Percentiles rank a stretch among this genome's conserved stretches.
Conservation (phyloP, 2,329 filamentous ascomycete species). For the Epichloe gansuensis region DNA sequence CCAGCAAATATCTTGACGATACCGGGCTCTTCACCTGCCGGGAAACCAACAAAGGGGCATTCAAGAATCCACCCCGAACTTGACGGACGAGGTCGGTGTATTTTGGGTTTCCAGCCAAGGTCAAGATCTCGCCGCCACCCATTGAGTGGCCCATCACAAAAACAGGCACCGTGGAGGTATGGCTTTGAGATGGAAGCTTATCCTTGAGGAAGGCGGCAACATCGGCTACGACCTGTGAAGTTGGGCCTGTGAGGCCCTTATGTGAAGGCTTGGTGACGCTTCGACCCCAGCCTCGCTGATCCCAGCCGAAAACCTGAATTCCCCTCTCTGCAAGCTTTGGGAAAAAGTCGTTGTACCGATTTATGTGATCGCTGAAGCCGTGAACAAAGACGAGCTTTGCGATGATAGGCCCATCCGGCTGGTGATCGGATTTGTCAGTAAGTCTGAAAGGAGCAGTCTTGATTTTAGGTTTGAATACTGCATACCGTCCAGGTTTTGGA, state of each 20-base stretch:
- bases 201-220: slow-evolving; percentile 61
- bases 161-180: slow-evolving; percentile 36
- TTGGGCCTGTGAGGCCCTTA: slow-evolving; percentile 63
- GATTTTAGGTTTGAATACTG: slow-evolving; percentile 4
- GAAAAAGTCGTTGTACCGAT: slow-evolving; percentile 67
- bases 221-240: slow-evolving; percentile 60
- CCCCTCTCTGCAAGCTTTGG: slow-evolving; percentile 54
- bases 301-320: slow-evolving; percentile 66
- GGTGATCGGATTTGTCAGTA: neutral
- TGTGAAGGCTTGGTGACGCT: slow-evolving; percentile 50
- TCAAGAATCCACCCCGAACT: slow-evolving; percentile 62
- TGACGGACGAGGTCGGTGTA: slow-evolving; percentile 43
- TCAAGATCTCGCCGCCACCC: slow-evolving; percentile 70
- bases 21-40: slow-evolving; percentile 51
- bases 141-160: slow-evolving; percentile 89
- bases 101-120: slow-evolving; percentile 37
- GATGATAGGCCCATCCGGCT: slow-evolving; percentile 44
- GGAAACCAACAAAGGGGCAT: slow-evolving; percentile 67
- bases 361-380: slow-evolving; percentile 79
- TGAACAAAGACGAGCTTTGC: slow-evolving; percentile 76
- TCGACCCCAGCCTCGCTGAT: slow-evolving; percentile 83
- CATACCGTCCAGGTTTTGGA: slow-evolving; percentile 48
- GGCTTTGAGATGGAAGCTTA: slow-evolving; percentile 36
- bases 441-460: neutral
- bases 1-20: slow-evolving; percentile 52